Percentiles rank a stretch among this genome's conserved stretches.
These are phyloP conservation scores for Heliocybe sulcata DNA, from an alignment of 1,284 basidiomycete genomes.

Conservation along the genomic window DNA sequence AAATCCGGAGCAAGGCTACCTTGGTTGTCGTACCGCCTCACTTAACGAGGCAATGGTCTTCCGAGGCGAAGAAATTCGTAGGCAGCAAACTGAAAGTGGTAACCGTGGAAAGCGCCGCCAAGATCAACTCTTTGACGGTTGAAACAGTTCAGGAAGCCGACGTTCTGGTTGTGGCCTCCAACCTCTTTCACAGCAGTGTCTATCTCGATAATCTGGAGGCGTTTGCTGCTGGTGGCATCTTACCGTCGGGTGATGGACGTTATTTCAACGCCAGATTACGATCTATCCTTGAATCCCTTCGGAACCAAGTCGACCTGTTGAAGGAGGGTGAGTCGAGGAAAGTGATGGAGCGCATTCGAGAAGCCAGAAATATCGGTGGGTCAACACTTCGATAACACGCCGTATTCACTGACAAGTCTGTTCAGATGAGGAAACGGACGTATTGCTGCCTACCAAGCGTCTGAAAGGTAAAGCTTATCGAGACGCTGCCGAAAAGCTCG, in stretches of 20 bases:
- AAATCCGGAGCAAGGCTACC: slow-evolving; percentile 73
- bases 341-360: slow-evolving; percentile 56
- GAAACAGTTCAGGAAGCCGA: slow-evolving; percentile 77
- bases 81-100: slow-evolving; percentile 60
- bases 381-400: slow-evolving; percentile 7
- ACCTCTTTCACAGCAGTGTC: slow-evolving; percentile 70
- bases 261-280: slow-evolving; percentile 82
- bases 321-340: slow-evolving; percentile 52
- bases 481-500: slow-evolving; percentile 33
- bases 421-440: slow-evolving; percentile 27
- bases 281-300: slow-evolving; percentile 49
- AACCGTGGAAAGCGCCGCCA: slow-evolving; percentile 63
- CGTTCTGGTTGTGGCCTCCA: slow-evolving; percentile 83
- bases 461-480: slow-evolving; percentile 69
- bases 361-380: slow-evolving; percentile 52
- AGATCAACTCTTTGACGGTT: slow-evolving; percentile 74
- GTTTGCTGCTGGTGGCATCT: slow-evolving; percentile 57
- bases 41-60: slow-evolving; percentile 85
- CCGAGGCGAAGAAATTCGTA: slow-evolving; percentile 81
- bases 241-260: slow-evolving; percentile 72
- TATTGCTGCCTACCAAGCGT: slow-evolving; percentile 53
- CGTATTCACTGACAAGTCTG: slow-evolving; percentile 4
- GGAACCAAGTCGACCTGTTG: slow-evolving; percentile 61
- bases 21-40: slow-evolving; percentile 88
- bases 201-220: slow-evolving; percentile 75